Base-by-base conservation (phyloP, 176 grass and related monocot genomes). In the Raddia distichophylla region DNA sequence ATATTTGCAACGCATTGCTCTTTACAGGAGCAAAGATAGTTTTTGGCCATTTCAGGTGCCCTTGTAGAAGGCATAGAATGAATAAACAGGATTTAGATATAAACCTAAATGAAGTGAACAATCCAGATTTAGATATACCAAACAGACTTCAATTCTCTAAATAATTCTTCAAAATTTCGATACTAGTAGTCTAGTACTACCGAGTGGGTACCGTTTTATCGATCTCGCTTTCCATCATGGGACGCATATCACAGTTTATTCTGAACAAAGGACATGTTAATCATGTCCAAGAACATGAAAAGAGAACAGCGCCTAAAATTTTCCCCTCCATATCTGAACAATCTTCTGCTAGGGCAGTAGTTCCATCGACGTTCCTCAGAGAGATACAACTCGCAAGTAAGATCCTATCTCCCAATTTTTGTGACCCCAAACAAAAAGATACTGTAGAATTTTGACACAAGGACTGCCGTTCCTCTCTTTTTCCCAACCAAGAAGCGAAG, bases 401-500 rank as follows among this genome's bases (percentile, higher is more conserved):
- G 15, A 44, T 35, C 54, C 46, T 47, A 35, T 16, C 6, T 8
- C 55, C 67, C 75, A 56, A 73, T 74, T 27, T 27, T 27, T 42
- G 69, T 50, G 50, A 67, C 60, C 18, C 60, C 11, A 42, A 58
- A 33, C 48, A 80, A 57, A 70, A 73, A 48, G 5, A 10, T 0
- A n/a, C n/a, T n/a, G n/a, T n/a, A 63, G 40, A 74, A 49, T 60
- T 79, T 46, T 17, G 48, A 40, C 48, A 42, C 32, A 43, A 12
- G 19, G 12, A 49, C 8, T 44, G 14, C 18, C 3, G 17, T 64
- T 37, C 5, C 14, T 42, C 35, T 48, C 40, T 46, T 34, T 32
- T 32, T 17, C 9, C 52, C 27, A 47, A 52, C 44, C 55, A 82
- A 62, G 54, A 87, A 82, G 75, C 33, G 15, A 51, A 33, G 6